Base-by-base conservation (phyloP, 2,329 filamentous ascomycete genomes). In the Bipolaris sorokiniana region DNA sequence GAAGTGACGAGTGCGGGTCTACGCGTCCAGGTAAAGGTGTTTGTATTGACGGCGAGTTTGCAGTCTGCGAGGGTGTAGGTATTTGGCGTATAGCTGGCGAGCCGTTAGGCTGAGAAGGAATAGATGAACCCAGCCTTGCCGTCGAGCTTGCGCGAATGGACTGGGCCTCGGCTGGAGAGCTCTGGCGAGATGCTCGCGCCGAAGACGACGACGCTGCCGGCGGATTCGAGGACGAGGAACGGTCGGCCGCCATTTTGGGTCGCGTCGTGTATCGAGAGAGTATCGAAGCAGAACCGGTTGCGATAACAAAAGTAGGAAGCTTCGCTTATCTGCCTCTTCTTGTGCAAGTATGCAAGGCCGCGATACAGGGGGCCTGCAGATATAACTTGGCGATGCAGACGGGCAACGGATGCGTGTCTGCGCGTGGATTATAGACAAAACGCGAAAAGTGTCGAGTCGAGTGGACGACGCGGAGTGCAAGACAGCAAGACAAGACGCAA, bases 1-100 rank as follows among this genome's bases (percentile, higher is more conserved):
- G 86, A 7, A 86, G 78, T 48, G 86, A 89, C 20, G 86, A 84
- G 62, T 81, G 74, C 54, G 76, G 76, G 63, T 79, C 81, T 58
- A 76, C 86, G 51, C 84, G 83, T 57, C 86, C 88, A 7, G 88
- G 82, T 36, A 96, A 82, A 36, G 90, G 88, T 37, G 87, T 83
- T 55, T 86, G 77, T 63, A 65, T 70, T 70, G 67, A 70, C 63
- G 64, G 79, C 68, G 59, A 74, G 44, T 74, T 68, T 23, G 71
- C 67, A 51, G 82, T 78, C 59, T 82, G 81, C 54, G 78, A 78
- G 42, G 79, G 80, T 13, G 79, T 79, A 15, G 83, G 81, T 58
- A 83, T 80, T 58, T 84, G 82, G 54, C 79, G 79, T 28, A 82
- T 74, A 22, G 79, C 76, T 46, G 84, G 78, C 36, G 82, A 82